Conservation (phyloP, 352 stramenopile genomes). For the Thalassiosira pacifica region DNA sequence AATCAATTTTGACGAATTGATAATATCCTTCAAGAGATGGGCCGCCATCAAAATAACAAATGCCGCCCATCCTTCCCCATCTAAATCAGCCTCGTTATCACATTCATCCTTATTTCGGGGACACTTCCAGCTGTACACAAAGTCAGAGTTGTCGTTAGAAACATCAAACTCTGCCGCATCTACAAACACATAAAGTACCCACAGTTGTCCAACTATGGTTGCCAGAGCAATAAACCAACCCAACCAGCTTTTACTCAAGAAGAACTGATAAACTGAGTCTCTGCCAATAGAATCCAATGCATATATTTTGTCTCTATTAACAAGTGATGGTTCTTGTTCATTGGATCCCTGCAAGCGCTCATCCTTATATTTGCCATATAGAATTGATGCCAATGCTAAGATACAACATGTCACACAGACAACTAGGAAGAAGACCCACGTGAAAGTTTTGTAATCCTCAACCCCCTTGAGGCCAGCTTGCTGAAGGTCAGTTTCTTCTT, state of each 20-base stretch:
- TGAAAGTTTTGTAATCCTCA: constrained; percentile 16
- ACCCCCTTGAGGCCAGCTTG: neutral
- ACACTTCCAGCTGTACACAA: constrained; percentile 32
- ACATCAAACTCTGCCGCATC: constrained; percentile 10
- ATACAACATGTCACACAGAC: constrained; percentile 3
- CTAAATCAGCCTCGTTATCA: neutral
- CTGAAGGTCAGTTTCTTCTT: neutral
- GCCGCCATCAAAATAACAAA: constrained; percentile 22
- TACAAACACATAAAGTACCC: constrained; percentile 31
- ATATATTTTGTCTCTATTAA: constrained; percentile 18
- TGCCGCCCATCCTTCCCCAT: neutral
- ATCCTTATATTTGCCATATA: constrained; percentile 23
- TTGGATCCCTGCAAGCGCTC: no score
- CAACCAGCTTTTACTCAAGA: constrained; percentile 22
- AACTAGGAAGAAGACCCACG: constrained; percentile 18
- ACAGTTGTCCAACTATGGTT: constrained; percentile 15
- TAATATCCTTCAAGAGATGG: constrained; percentile 17
- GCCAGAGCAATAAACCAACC: constrained; percentile 21
- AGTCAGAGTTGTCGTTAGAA: constrained; percentile 25
- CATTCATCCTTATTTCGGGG: constrained; percentile 9
- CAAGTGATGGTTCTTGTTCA: no score
- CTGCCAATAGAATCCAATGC: constrained; percentile 28
- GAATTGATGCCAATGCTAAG: neutral
- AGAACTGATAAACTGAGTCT: constrained; percentile 43
- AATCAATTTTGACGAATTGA: constrained; percentile 27